phyloP scores from a whole-genome alignment of 768 basidiomycete genomes.

The Russula compacta region DNA sequence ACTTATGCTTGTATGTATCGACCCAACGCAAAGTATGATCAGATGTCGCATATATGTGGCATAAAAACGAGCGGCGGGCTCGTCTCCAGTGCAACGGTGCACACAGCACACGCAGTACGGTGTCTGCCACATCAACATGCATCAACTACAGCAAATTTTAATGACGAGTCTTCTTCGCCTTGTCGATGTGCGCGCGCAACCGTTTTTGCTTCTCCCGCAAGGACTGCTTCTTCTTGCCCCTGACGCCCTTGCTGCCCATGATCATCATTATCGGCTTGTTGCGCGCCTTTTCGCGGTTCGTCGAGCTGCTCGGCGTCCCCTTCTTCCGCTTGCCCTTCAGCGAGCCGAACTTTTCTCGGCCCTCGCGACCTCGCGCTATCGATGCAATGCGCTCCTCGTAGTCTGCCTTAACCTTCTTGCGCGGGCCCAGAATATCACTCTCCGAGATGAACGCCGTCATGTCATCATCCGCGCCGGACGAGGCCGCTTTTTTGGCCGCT shows the following conservation, averaged over 20 bases:
- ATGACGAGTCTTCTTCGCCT: constrained; percentile 42
- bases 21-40: too few relatives aligned
- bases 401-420: constrained; percentile 87
- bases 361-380: constrained; percentile 88
- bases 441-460: constrained; percentile 68
- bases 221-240: constrained; percentile 75
- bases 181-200: constrained; percentile 66
- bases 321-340: constrained; percentile 89
- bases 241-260: constrained; percentile 63
- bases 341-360: constrained; percentile 87
- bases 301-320: constrained; percentile 71
- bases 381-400: constrained; percentile 92
- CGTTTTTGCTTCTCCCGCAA: constrained; percentile 75
- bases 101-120: too few relatives aligned
- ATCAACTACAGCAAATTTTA: background rate
- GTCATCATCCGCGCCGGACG: constrained; percentile 33
- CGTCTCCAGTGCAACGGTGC: too few relatives aligned
- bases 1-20: too few relatives aligned
- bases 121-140: too few relatives aligned
- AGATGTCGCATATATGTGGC: too few relatives aligned
- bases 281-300: constrained; percentile 85
- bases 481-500: constrained; percentile 50
- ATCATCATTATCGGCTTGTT: constrained; percentile 98
- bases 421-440: constrained; percentile 84
- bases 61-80: too few relatives aligned